Evolutionary conservation across 192 early-diverging fungal species (phyloP).

Genomic region (Coemansia sp.): DNA sequence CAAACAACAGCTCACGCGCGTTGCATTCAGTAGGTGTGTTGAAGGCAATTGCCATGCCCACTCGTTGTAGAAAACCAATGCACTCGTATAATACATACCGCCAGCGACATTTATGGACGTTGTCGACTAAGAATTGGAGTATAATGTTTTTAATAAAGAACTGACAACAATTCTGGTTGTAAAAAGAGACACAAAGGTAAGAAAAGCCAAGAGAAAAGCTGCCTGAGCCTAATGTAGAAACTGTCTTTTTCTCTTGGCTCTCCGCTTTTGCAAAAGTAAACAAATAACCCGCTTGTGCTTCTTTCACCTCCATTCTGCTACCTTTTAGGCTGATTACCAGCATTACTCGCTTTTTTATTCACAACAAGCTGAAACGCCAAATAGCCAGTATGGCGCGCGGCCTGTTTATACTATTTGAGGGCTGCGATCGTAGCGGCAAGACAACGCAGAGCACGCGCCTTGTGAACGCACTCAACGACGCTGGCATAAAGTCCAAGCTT

Average conservation of each 20-base stretch:
- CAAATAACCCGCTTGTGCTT: not conserved
- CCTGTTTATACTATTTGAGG: constrained; percentile 89
- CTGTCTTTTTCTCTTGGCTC: too few species aligned
- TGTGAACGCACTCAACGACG: constrained; percentile 56
- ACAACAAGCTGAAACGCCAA: not conserved
- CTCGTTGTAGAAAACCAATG: not conserved
- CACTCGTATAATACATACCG: not conserved
- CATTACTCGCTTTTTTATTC: too few species aligned
- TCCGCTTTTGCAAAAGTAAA: too few species aligned
- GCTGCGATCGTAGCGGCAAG: constrained; percentile 92
- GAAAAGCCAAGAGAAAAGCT: too few species aligned
- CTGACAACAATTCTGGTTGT: too few species aligned
- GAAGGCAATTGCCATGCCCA: not conserved
- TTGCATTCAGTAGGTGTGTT: not conserved
- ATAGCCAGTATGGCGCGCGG: constrained; percentile 62
- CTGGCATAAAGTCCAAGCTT: constrained; percentile 55
- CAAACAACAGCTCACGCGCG: not conserved
- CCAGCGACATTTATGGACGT: not conserved
- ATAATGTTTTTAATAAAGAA: not conserved
- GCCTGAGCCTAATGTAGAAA: too few species aligned
- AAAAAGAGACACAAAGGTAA: not conserved
- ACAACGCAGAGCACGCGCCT: constrained; percentile 80
- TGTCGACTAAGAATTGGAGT: too few species aligned
- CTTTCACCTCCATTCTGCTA: not conserved
- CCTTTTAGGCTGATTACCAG: not conserved